Base-by-base conservation (phyloP, 163 green algal genomes). In the Botryococcus braunii region DNA sequence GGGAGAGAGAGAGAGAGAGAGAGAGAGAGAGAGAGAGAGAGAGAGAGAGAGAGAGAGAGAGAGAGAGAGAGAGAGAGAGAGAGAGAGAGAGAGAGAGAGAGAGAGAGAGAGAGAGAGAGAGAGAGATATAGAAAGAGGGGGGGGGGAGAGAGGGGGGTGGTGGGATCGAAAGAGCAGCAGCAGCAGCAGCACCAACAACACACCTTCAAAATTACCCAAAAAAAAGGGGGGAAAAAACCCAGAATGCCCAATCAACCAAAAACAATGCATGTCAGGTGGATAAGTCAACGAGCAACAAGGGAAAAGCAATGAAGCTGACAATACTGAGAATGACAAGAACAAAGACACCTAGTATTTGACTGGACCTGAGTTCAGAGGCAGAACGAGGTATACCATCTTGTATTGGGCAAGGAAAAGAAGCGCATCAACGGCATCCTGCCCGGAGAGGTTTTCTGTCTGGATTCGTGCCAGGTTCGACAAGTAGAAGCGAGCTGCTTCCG, bases 321-420 rank as follows among this genome's bases (percentile, higher is more conserved):
- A 52, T 13, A 17, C 13, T 52, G 43, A 13, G 17, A 27, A 13
- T 27, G 43, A 17, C 43, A 27, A 27, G 13, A 17, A 17, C 43
- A 52, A 17, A 52, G 43, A 52, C 43, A 13, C 43, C 17, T 13
- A 52, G 43, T 17, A 27, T 13, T 27, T 17, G 43, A 17, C 43
- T 17, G 43, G 13, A 13, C 43, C 43, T 27, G 43, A 13, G 43
- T 52, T 13, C 13, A 17, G 43, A 13, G 13, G 43, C 17, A 27
- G 13, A 13, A 52, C 13, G 43, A 2, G 4, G n/a, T 31, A 6
- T 34, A 87, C 87, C 77, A 88, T 91, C 71, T 84, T 80, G 69
- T 85, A 84, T 27, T 79, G 69, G 8, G 88, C 88, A 35, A 96
- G 79, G 77, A 90, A 96, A 29, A 86, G 69, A 66, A 96, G 79